Percentiles rank a stretch among this genome's conserved stretches.
Conservation (phyloP, 208 protist species). For the Herpetomonas samuelpessoai region DNA sequence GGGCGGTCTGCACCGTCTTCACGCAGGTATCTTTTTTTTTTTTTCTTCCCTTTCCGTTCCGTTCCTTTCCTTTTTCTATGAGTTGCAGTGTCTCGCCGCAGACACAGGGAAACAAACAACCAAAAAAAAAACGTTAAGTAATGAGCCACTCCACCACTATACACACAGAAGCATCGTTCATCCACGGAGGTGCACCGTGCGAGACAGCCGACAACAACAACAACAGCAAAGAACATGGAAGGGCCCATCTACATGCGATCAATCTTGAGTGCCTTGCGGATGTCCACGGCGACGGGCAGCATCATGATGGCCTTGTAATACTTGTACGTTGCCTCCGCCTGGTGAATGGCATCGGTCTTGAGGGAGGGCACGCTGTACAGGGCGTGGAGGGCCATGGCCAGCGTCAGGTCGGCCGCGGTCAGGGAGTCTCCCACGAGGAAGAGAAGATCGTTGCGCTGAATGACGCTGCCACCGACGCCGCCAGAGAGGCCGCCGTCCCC, state of each 20-base stretch:
- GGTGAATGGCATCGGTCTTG: slow-evolving; percentile 11
- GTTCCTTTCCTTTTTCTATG: too few relatives aligned
- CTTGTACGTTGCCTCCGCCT: slow-evolving; percentile 10
- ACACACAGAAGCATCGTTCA: too few relatives aligned
- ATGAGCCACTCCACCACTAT: too few relatives aligned
- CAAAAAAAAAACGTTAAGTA: too few relatives aligned
- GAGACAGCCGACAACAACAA: too few relatives aligned
- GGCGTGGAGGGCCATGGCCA: slow-evolving; percentile 40
- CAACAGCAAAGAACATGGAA: too few relatives aligned
- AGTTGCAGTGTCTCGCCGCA: too few relatives aligned
- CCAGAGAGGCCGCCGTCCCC: slow-evolving; percentile 1
- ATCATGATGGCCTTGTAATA: slow-evolving; percentile 54
- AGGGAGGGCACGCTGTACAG: slow-evolving; percentile 22
- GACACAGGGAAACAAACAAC: too few relatives aligned
- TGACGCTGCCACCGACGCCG: not conserved
- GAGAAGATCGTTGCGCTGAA: slow-evolving; percentile 34
- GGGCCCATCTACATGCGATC: slow-evolving; percentile 15
- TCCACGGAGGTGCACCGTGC: too few relatives aligned
- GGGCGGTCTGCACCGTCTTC: too few relatives aligned
- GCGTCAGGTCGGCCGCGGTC: slow-evolving; percentile 61
- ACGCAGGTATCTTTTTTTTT: too few relatives aligned
- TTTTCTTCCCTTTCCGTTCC: too few relatives aligned
- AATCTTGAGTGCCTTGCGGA: slow-evolving; percentile 56
- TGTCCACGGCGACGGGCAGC: slow-evolving; percentile 49
- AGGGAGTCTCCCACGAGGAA: slow-evolving; percentile 75